phyloP scores from a whole-genome alignment of 2,329 filamentous ascomycete species.

The Fusarium sp. region DNA sequence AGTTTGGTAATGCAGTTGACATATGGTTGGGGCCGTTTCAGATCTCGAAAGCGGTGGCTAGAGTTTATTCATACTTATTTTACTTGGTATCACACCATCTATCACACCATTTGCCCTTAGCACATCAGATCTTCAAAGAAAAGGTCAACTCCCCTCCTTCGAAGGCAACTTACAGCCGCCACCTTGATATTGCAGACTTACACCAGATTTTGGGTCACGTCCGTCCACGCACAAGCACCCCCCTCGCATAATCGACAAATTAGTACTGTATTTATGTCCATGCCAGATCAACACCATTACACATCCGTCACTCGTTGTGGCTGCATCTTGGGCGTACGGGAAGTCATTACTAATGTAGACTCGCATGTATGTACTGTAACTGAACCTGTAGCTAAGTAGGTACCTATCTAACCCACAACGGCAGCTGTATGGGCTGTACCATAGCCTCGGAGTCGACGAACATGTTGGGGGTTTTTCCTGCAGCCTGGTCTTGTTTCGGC shows the following conservation, averaged over 20 bases:
- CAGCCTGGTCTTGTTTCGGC: constrained; percentile 27
- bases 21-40: background rate
- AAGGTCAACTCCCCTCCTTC: background rate
- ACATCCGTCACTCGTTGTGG: constrained; percentile 8
- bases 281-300: constrained; percentile 4
- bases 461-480: constrained; percentile 31
- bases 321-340: constrained; percentile 14
- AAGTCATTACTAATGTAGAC: constrained; percentile 1
- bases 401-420: constrained; percentile 14
- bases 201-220: constrained; percentile 22
- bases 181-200: background rate
- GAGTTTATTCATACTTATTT: background rate
- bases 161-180: background rate
- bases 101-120: too few relatives aligned
- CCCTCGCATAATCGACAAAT: background rate
- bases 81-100: too few relatives aligned
- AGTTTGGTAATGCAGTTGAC: constrained; percentile 5
- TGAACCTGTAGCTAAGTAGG: background rate
- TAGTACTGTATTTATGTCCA: constrained; percentile 2
- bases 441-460: constrained; percentile 34
- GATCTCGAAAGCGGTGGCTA: background rate
- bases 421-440: constrained; percentile 28
- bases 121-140: too few relatives aligned
- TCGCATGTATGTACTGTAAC: constrained; percentile 6
- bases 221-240: constrained; percentile 1